Percentiles rank a stretch among this genome's conserved stretches.
Conservation (phyloP, 2,329 filamentous ascomycete species). For the Fusarium nanum region DNA sequence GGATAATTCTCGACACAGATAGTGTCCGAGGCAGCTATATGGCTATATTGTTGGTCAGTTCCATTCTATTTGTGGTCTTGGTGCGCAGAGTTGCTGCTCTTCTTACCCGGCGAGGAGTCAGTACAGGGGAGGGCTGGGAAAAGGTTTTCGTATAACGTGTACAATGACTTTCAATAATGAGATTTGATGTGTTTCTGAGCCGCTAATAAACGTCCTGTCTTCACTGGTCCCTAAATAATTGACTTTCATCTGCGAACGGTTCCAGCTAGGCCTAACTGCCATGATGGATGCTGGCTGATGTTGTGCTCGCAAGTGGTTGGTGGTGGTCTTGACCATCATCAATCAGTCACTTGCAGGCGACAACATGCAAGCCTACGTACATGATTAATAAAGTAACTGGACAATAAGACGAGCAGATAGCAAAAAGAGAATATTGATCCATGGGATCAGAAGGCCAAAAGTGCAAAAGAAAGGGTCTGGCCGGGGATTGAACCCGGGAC, state of each 20-base stretch:
- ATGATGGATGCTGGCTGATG: neutral
- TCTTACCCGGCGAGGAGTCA: neutral
- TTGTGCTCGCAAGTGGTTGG: neutral
- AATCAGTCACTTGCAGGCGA: neutral
- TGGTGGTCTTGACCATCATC: neutral
- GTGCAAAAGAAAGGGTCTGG: constrained; percentile 52
- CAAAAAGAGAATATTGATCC: neutral
- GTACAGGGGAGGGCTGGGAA: too few relatives aligned
- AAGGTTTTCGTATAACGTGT: neutral
- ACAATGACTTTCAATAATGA: neutral
- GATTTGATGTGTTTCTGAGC: neutral
- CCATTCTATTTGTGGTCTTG: neutral
- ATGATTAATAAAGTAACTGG: too few relatives aligned
- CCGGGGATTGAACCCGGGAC: constrained; percentile 61
- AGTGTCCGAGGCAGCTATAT: fast-evolving
- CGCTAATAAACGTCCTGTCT: neutral
- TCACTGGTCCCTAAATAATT: fast-evolving
- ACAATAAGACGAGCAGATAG: neutral
- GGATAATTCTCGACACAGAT: constrained; percentile 34
- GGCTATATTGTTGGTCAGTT: too few relatives aligned
- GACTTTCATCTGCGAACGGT: neutral
- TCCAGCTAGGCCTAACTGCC: neutral
- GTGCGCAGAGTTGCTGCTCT: neutral
- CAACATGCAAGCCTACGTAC: too few relatives aligned
- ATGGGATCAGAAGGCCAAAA: neutral